phyloP scores from a whole-genome alignment of 257 asterid genomes.

The Fraxinus quadrangulata region DNA sequence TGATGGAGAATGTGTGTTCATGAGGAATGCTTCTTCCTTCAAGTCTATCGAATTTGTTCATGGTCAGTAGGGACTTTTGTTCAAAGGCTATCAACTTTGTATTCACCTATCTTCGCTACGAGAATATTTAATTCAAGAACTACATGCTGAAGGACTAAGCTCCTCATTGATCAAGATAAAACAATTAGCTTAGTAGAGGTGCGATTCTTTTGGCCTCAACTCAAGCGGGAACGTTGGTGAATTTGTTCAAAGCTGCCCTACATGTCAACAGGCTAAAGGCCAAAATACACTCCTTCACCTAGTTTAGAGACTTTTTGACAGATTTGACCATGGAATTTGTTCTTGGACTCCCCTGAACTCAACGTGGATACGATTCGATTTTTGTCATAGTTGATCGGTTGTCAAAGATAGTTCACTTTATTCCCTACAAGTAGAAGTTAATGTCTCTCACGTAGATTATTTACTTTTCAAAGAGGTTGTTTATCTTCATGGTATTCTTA shows the following conservation, averaged over 20 bases:
- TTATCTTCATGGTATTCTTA: not conserved
- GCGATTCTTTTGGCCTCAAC: not conserved
- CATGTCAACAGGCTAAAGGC: not conserved
- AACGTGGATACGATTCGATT: not conserved
- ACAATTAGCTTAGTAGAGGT: not conserved
- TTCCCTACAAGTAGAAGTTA: not conserved
- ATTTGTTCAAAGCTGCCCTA: not conserved
- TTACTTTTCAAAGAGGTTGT: slow-evolving; percentile 1
- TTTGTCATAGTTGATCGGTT: not conserved
- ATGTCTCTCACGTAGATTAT: slow-evolving; percentile 5
- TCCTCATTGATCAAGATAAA: too few species aligned
- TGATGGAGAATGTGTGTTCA: too few species aligned
- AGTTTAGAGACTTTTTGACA: not conserved
- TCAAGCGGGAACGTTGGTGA: not conserved
- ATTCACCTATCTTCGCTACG: too few species aligned
- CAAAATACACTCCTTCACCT: not conserved
- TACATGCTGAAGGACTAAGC: too few species aligned
- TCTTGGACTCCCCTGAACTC: not conserved
- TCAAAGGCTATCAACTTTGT: too few species aligned
- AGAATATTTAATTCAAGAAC: too few species aligned
- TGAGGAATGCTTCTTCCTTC: too few species aligned
- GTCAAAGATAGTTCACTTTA: slow-evolving; percentile 6
- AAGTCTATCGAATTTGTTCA: too few species aligned
- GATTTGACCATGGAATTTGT: slow-evolving; percentile 17
- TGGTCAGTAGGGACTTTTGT: too few species aligned